Evolutionary conservation across 176 grass and related monocot species (phyloP).

Genomic region (Olyra latifolia): DNA sequence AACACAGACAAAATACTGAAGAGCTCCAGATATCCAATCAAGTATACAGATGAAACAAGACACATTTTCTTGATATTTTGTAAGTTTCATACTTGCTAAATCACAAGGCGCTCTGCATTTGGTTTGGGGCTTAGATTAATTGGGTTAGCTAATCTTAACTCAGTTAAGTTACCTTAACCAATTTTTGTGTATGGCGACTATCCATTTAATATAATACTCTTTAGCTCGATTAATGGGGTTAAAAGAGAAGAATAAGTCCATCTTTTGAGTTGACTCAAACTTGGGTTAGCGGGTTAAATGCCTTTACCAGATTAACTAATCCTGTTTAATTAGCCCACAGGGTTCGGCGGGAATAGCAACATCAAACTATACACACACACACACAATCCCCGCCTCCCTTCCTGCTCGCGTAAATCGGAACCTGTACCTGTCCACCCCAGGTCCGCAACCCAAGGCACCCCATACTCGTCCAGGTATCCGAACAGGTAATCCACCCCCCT

Average conservation of each 20-base stretch:
- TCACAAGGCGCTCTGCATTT: not conserved
- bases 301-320: too few relatives aligned
- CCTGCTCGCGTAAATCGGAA: conserved; percentile 50
- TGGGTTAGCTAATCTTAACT: too few relatives aligned
- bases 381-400: conserved; percentile 4
- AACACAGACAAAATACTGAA: not conserved
- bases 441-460: conserved; percentile 37
- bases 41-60: not conserved
- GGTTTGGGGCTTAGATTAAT: too few relatives aligned
- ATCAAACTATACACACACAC: too few relatives aligned
- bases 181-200: too few relatives aligned
- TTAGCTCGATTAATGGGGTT: too few relatives aligned
- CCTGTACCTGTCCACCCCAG: conserved; percentile 39
- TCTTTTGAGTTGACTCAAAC: too few relatives aligned
- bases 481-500: conserved; percentile 48
- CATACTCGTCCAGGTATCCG: conserved; percentile 44
- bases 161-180: too few relatives aligned
- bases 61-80: not conserved
- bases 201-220: too few relatives aligned
- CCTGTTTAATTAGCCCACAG: too few relatives aligned
- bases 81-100: not conserved
- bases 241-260: too few relatives aligned
- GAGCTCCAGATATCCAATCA: not conserved
- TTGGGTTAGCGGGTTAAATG: too few relatives aligned
- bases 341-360: not conserved